Base-by-base conservation (phyloP, 352 stramenopile species). In the Peronosclerospora sorghi region DNA sequence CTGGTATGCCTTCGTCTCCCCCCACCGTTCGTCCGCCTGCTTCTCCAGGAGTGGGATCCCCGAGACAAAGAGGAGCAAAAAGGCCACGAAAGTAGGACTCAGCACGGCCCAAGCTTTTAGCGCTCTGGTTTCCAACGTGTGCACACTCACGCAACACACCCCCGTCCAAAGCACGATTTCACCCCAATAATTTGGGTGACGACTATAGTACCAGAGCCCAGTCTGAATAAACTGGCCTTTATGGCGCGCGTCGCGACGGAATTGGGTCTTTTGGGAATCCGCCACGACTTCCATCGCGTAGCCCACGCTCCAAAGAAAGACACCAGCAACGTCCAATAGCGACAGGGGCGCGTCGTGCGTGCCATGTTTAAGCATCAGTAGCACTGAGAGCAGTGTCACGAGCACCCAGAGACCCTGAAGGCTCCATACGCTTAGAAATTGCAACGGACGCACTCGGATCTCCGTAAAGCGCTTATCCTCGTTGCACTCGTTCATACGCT, bases 101-200 rank as follows among this genome's bases (percentile, higher is more conserved):
- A 90, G 24, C 0, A 68, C 63, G 10, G 70, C 78, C 12, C 66
- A 59, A 20, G 15, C 32, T 35, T 76, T 51, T 14, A 71, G 43
- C 14, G 61, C 38, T 9, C 40, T 17, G 24, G 28, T 70, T 12
- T 56, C 62, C 14, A 90, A 53, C 8, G 55, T 65, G 43, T 74
- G 69, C 2, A 66, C 70, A 0, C 48, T 54, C 19, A 82, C 42
- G 5, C 70, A 41, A 24, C 82, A 87, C 23, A 84, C 59, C 9
- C 69, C 73, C 27, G 78, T 24, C 86, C 86, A 97, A 64, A 96
- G 88, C 35, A 83, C 56, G 39, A 96, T 89, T 65, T 97, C 90
- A 4, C 86, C 86, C 20, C 78, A 82, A 55, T 97, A 96, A 50
- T 96, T 97, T 0, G 88, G 90, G 73, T 97, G 90, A 28, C 89